phyloP scores from a whole-genome alignment of 768 basidiomycete species.

The Termitomyces sp. region DNA sequence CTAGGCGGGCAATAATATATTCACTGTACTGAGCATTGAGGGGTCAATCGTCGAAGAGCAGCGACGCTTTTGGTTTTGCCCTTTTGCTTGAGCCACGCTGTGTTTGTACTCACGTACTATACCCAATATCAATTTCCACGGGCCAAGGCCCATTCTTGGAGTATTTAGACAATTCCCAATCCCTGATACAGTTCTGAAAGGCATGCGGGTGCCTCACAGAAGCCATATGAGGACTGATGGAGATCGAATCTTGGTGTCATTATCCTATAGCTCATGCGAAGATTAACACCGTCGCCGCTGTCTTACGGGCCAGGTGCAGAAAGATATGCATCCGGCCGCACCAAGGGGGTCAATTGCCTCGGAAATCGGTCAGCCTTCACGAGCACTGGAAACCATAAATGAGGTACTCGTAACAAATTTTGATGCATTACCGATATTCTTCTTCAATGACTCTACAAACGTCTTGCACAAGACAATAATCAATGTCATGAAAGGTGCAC shows the following conservation, averaged over 20 bases:
- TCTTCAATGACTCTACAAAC: background rate
- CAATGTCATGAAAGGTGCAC: background rate
- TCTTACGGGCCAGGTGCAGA: slow-evolving; percentile 12
- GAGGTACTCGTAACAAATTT: background rate
- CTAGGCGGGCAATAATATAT: slow-evolving; percentile 39
- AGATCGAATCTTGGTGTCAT: background rate
- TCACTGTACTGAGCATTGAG: no score
- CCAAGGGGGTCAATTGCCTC: background rate
- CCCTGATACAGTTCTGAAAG: background rate
- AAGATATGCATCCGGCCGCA: background rate
- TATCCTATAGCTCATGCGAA: background rate
- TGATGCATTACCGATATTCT: no score
- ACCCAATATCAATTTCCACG: no score
- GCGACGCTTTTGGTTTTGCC: no score
- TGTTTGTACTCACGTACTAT: no score
- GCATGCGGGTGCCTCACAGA: background rate
- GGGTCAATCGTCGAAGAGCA: no score
- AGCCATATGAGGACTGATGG: background rate
- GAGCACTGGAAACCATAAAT: background rate
- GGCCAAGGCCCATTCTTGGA: background rate
- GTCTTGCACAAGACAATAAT: no score
- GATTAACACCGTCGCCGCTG: background rate
- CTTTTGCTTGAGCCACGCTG: no score
- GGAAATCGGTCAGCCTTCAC: background rate
- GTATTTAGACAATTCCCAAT: background rate